Conservation (phyloP, 345 rosid species). For the Eucalyptus pauciflora region DNA sequence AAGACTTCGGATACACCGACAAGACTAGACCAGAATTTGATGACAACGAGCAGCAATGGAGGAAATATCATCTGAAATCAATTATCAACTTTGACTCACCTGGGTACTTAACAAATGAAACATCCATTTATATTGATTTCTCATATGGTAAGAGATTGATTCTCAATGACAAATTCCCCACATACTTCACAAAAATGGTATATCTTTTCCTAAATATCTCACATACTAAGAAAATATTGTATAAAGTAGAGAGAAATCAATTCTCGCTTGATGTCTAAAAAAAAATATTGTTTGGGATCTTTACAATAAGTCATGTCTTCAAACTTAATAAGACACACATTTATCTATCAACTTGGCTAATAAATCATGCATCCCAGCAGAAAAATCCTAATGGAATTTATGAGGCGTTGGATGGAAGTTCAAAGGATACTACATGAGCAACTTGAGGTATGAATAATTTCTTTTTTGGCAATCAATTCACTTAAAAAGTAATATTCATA, state of each 20-base stretch:
- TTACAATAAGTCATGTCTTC: not conserved
- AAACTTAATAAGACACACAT: not conserved
- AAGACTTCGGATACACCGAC: conserved; percentile 3
- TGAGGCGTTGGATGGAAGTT: rapidly evolving
- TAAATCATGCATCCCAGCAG: too few relatives aligned
- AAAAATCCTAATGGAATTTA: too few relatives aligned
- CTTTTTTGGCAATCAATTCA: too few relatives aligned
- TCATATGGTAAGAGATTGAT: too few relatives aligned
- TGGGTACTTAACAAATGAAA: too few relatives aligned
- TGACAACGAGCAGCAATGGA: conserved; percentile 28
- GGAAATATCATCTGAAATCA: conserved; percentile 37
- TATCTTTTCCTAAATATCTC: not conserved
- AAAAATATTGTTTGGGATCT: not conserved
- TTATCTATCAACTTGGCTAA: not conserved
- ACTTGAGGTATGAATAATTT: too few relatives aligned
- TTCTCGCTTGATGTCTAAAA: not conserved
- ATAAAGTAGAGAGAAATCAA: not conserved
- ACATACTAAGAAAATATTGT: not conserved
- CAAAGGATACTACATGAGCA: too few relatives aligned
- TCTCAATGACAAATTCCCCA: too few relatives aligned
- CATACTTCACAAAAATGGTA: too few relatives aligned
- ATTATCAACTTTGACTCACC: conserved; percentile 5
- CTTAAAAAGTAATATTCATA: too few relatives aligned
- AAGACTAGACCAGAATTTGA: conserved; percentile 1
- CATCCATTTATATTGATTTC: too few relatives aligned